Base-by-base conservation (phyloP, 805 yeast species). In the Dipodascopsis uninucleata region DNA sequence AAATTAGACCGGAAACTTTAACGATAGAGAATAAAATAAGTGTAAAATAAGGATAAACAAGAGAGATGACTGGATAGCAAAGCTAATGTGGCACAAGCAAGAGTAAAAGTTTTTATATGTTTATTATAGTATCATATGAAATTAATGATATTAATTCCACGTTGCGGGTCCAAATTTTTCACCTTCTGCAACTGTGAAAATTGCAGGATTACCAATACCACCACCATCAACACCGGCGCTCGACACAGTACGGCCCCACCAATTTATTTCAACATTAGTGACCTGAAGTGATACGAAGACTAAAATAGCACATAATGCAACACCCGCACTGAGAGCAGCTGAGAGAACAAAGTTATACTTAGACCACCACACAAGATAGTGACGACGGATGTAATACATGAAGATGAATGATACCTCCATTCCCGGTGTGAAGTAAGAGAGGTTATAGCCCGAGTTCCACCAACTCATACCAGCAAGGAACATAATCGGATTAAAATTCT, bases 241-340 rank as follows among this genome's bases (percentile, higher is more conserved):
- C 5, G 16, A 53, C 5, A 66, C 71, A n/a, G 47, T 61, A 45
- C 78, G 79, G 1, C 87, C 87, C 87, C 87, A 81, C 87, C 87
- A 81, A 31, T 63, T 49, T 10, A 79, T 41, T 3, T 58, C 49
- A 22, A 64, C 66, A 2, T 67, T 65, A 36, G 75, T 69, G 56
- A 70, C 77, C 46, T 68, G 65, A 3, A 71, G 71, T 1, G 75
- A 63, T 57, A 78, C 77, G 64, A 81, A 81, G 29, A 79, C 74
- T 44, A 81, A 63, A 35, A 78, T 64, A 1, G 77, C 78, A 46
- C 79, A 68, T 50, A 79, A 71, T 1, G 84, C 85, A 16, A 78
- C 74, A n/a, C 84, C 85, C 1, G 83, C 77, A 6, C 72, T 64
- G 22, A 80, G 63, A 1, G 77, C 82, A 40, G 81, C 74, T 20